Percentiles rank a stretch among this genome's conserved stretches.
These are phyloP conservation scores for Wilcoxina mikolae DNA, from an alignment of 495 filamentous ascomycete species.

Conservation along the genomic window DNA sequence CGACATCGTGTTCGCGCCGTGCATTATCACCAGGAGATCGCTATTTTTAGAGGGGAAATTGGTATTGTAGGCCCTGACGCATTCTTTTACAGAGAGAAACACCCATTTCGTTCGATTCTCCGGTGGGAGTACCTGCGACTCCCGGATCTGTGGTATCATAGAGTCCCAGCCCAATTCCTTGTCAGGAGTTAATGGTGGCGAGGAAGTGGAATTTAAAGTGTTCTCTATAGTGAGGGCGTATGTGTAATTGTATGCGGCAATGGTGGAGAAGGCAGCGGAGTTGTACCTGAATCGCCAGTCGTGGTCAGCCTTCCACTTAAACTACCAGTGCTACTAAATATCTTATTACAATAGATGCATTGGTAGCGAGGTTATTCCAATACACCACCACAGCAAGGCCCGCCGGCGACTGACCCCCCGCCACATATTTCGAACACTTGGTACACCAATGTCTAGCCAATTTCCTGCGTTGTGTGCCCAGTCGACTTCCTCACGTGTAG, in stretches of 20 bases:
- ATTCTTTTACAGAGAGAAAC: not conserved
- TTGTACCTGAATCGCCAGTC: too few species aligned
- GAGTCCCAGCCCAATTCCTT: too few species aligned
- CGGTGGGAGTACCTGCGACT: too few species aligned
- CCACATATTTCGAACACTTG: slow-evolving; percentile 26
- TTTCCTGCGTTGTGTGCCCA: slow-evolving; percentile 12
- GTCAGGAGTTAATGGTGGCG: too few species aligned
- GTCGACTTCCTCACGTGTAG: slow-evolving; percentile 27
- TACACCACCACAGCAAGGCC: slow-evolving; percentile 13
- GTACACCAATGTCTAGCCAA: slow-evolving; percentile 29
- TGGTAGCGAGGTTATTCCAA: slow-evolving; percentile 21
- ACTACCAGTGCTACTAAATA: too few species aligned
- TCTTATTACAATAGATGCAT: slow-evolving; percentile 29
- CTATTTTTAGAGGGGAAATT: too few species aligned
- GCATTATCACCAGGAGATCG: too few species aligned
- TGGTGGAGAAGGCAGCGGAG: slow-evolving; percentile 22
- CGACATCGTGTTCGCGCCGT: too few species aligned
- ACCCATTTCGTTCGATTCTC: too few species aligned
- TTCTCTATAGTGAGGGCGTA: not conserved
- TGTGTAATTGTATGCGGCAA: not conserved
- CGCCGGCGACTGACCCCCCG: not conserved
- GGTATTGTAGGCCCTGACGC: not conserved
- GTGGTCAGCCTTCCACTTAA: too few species aligned
- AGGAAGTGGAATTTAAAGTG: not conserved
- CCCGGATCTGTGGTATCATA: too few species aligned